Evolutionary conservation across 2,329 filamentous ascomycete species (phyloP).

Genomic region (Stemphylium vesicarium): DNA sequence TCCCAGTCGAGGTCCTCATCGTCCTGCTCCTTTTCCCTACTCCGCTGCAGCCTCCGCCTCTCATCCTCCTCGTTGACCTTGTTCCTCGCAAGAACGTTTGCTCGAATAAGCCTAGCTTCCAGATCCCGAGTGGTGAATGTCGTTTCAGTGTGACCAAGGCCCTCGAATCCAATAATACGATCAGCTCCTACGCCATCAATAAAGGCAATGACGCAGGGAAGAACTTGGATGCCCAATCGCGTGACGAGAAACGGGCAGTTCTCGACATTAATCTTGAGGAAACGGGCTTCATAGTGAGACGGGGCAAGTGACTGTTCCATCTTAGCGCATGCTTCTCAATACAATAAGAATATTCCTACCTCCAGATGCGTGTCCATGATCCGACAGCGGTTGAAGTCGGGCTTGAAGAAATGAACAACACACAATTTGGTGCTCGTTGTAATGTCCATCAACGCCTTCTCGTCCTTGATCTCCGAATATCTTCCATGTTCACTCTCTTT

Average conservation of each 20-base stretch:
- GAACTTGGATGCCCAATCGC: slow-evolving; percentile 63
- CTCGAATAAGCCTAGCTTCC: slow-evolving; percentile 59
- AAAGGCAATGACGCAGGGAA: slow-evolving; percentile 65
- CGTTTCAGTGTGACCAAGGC: slow-evolving; percentile 60
- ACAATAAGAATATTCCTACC: slow-evolving; percentile 28
- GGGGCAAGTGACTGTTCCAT: slow-evolving; percentile 54
- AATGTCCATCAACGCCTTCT: slow-evolving; percentile 65
- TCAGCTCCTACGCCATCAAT: slow-evolving; percentile 62
- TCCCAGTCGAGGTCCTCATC: slow-evolving; percentile 62
- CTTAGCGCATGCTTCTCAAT: not conserved
- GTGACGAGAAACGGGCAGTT: slow-evolving; percentile 66
- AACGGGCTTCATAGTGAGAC: slow-evolving; percentile 65
- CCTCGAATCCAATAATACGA: slow-evolving; percentile 65
- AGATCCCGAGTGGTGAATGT: slow-evolving; percentile 62
- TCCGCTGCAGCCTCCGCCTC: slow-evolving; percentile 31
- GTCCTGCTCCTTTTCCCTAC: slow-evolving; percentile 42
- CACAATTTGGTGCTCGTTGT: slow-evolving; percentile 64
- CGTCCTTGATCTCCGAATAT: slow-evolving; percentile 63
- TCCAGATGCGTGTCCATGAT: slow-evolving; percentile 67
- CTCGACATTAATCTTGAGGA: slow-evolving; percentile 65
- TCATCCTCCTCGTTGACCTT: slow-evolving; percentile 58
- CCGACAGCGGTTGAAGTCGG: slow-evolving; percentile 66
- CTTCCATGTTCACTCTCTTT: slow-evolving; percentile 59
- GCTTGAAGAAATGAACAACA: slow-evolving; percentile 69
- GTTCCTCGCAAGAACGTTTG: slow-evolving; percentile 59